Evolutionary conservation across 768 basidiomycete species (phyloP).

Genomic region (Pleurotus giganteus): DNA sequence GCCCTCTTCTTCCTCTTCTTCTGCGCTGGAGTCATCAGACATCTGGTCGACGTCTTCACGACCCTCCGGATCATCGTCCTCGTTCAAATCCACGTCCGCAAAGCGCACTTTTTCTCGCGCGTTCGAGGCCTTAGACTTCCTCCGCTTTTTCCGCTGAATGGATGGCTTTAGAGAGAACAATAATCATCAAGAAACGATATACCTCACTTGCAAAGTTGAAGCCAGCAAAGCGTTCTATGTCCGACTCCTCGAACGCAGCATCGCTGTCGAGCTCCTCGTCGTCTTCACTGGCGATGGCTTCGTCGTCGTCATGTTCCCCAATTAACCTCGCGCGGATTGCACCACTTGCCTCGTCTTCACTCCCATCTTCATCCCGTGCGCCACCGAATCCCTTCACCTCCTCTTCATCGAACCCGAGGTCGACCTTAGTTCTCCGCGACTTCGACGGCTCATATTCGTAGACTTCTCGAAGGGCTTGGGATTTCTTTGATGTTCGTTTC

Average conservation of each 20-base stretch:
- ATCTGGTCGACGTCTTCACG: conserved; percentile 14
- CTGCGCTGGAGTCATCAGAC: conserved; percentile 36
- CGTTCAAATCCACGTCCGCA: conserved; percentile 65
- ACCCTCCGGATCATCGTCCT: conserved; percentile 39
- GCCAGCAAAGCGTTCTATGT: conserved; percentile 74
- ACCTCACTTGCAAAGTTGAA: conserved; percentile 48
- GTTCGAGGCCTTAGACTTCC: conserved; percentile 24
- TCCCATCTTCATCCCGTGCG: background rate
- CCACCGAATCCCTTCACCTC: background rate
- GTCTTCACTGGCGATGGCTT: conserved; percentile 61
- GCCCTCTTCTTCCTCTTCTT: conserved; percentile 28
- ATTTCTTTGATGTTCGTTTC: conserved; percentile 1
- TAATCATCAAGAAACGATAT: conserved; percentile 16
- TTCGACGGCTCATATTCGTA: conserved; percentile 6
- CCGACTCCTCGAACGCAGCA: conserved; percentile 78
- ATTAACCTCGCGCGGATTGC: conserved; percentile 43
- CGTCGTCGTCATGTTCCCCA: conserved; percentile 49
- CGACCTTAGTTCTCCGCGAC: conserved; percentile 6
- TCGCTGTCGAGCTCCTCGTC: conserved; percentile 92
- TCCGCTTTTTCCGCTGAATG: conserved; percentile 15
- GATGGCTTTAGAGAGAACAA: conserved; percentile 9
- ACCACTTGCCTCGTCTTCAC: background rate
- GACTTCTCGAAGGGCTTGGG: background rate
- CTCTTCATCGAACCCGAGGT: background rate
- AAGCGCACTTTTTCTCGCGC: conserved; percentile 33